These are phyloP conservation scores for Conringia planisiliqua DNA, from an alignment of 345 rosid species.

Conservation along the genomic window DNA sequence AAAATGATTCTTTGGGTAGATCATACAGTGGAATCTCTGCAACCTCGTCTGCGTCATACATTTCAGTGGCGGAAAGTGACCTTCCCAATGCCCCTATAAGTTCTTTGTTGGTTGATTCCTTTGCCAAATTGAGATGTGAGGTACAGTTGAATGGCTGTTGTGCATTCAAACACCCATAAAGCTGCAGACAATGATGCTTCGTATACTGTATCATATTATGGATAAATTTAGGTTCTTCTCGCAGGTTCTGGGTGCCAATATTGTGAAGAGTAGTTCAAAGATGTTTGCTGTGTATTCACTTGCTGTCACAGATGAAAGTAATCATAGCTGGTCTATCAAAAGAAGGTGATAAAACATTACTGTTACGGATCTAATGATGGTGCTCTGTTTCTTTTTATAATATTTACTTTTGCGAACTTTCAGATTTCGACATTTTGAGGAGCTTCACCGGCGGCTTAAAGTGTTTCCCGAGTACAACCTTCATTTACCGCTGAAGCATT, in stretches of 20 bases:
- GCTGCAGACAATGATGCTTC: background rate
- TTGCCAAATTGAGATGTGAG: constrained; percentile 91
- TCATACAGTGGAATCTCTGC: constrained; percentile 67
- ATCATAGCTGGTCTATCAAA: constrained; percentile 95
- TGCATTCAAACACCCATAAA: background rate
- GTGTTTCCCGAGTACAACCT: constrained; percentile 85
- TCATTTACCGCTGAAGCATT: constrained; percentile 96
- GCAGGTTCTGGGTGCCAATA: constrained; percentile 97
- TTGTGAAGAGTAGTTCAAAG: constrained; percentile 84
- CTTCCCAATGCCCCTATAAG: constrained; percentile 45
- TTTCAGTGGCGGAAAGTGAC: constrained; percentile 43
- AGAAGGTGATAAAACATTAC: constrained; percentile 62
- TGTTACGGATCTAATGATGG: constrained; percentile 21
- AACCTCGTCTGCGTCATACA: constrained; percentile 54
- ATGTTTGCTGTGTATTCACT: constrained; percentile 92
- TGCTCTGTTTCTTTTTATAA: background rate
- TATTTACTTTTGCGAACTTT: background rate
- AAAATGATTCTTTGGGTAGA: constrained; percentile 54
- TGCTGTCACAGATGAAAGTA: constrained; percentile 82
- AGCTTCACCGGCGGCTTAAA: constrained; percentile 92
- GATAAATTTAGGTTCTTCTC: constrained; percentile 33
- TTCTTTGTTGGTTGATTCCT: constrained; percentile 68
- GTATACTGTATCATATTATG: background rate
- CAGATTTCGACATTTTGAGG: constrained; percentile 99
- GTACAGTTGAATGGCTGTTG: constrained; percentile 42